Percentiles rank a stretch among this genome's conserved stretches.
Evolutionary conservation across 345 rosid species (phyloP).

Genomic region (Syzygium grande): DNA sequence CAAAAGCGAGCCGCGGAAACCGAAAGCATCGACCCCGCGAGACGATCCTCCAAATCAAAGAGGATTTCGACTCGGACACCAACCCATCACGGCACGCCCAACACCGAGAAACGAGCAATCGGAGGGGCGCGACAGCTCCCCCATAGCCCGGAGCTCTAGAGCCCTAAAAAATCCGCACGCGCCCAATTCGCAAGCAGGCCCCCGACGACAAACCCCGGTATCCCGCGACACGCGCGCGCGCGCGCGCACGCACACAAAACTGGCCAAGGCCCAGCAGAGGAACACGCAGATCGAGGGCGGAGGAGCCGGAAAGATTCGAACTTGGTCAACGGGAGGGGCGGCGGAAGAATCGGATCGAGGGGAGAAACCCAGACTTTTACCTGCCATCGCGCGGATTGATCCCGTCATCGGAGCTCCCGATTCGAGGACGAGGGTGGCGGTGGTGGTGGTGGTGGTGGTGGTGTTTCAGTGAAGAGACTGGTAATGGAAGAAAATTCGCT

Average conservation of each 20-base stretch:
- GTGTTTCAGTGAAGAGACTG: neutral
- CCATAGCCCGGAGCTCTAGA: neutral
- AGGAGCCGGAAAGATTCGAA: neutral
- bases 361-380: neutral
- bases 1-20: neutral
- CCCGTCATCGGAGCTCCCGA: neutral
- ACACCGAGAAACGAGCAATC: neutral
- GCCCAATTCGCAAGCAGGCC: neutral
- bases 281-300: neutral
- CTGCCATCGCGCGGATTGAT: neutral
- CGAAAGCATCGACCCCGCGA: neutral
- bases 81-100: neutral
- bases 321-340: neutral
- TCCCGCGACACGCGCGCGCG: neutral
- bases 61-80: neutral
- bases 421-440: neutral
- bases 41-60: neutral
- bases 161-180: neutral
- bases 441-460: no score
- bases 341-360: neutral
- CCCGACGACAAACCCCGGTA: neutral
- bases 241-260: no score
- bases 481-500: neutral
- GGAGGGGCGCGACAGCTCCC: neutral
- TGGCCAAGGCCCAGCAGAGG: neutral